Percentiles rank a stretch among this genome's conserved stretches.
phyloP scores from a whole-genome alignment of 2,329 filamentous ascomycete genomes.

The Endocalyx cinctus region DNA sequence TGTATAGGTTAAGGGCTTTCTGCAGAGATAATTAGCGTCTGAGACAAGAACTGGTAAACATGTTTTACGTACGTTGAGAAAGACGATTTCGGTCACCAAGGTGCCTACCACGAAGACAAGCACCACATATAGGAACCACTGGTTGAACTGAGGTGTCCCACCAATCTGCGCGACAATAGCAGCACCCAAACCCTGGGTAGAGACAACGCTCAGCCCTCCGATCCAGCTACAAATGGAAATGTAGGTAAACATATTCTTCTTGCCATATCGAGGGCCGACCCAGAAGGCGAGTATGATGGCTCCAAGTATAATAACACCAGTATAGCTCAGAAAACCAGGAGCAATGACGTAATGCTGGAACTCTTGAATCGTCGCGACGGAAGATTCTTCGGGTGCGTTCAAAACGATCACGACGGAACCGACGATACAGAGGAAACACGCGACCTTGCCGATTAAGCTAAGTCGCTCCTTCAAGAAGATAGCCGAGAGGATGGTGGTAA shows the following conservation, averaged over 20 bases:
- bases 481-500: slow-evolving; percentile 84
- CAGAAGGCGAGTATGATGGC: slow-evolving; percentile 70
- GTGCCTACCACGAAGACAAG: slow-evolving; percentile 88
- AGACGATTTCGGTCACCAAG: slow-evolving; percentile 88
- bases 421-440: slow-evolving; percentile 91
- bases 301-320: slow-evolving; percentile 75
- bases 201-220: slow-evolving; percentile 89
- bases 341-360: slow-evolving; percentile 85
- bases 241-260: slow-evolving; percentile 97
- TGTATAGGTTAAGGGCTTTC: slow-evolving; percentile 98
- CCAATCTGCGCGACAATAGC: slow-evolving; percentile 83
- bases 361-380: slow-evolving; percentile 81
- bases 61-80: slow-evolving; percentile 72
- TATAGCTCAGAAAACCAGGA: slow-evolving; percentile 81
- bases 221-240: slow-evolving; percentile 94
- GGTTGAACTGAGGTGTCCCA: slow-evolving; percentile 84
- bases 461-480: slow-evolving; percentile 95
- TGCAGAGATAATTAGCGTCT: slow-evolving; percentile 40
- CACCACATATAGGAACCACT: slow-evolving; percentile 94
- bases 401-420: slow-evolving; percentile 91
- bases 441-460: slow-evolving; percentile 93
- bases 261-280: slow-evolving; percentile 82
- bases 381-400: slow-evolving; percentile 83
- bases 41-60: neutral
- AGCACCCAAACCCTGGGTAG: slow-evolving; percentile 86